phyloP scores from a whole-genome alignment of 176 grass and related monocot genomes.

The Elymus sibiricus region DNA sequence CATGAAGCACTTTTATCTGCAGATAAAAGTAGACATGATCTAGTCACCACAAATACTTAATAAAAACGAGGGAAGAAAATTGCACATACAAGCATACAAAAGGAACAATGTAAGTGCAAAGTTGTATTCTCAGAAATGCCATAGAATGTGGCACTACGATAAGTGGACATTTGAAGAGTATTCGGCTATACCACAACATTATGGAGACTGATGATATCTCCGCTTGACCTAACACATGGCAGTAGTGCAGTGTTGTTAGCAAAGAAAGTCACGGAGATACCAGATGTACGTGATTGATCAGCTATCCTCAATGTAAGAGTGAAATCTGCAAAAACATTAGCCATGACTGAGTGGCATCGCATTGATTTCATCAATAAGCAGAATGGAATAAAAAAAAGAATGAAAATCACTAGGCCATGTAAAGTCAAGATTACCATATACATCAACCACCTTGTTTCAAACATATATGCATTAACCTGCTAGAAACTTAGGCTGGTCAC shows the following conservation, averaged over 20 bases:
- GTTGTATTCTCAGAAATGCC: not conserved
- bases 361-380: not conserved
- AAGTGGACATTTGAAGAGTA: conserved; percentile 18
- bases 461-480: not conserved
- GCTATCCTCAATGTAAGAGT: conserved; percentile 65
- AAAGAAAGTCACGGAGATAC: conserved; percentile 61
- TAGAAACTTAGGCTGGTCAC: no score
- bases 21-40: conserved; percentile 32
- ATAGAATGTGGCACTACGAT: conserved; percentile 6
- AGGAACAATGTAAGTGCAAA: conserved; percentile 4
- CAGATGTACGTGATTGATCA: conserved; percentile 49
- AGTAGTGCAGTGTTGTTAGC: conserved; percentile 44
- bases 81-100: not conserved
- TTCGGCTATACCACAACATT: conserved; percentile 51
- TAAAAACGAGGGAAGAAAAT: not conserved
- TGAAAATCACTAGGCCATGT: not conserved
- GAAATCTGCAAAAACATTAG: conserved; percentile 47
- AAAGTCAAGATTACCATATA: not conserved
- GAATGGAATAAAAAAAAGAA: not conserved
- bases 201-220: conserved; percentile 85
- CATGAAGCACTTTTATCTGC: conserved; percentile 59
- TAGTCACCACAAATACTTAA: not conserved
- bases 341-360: not conserved
- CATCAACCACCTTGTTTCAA: not conserved
- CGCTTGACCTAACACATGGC: conserved; percentile 51